A percentile compares a stretch with the other conserved stretches of the same genome.
Conservation (phyloP, 31 red algal genomes). For the Asparagopsis taxiformis region DNA sequence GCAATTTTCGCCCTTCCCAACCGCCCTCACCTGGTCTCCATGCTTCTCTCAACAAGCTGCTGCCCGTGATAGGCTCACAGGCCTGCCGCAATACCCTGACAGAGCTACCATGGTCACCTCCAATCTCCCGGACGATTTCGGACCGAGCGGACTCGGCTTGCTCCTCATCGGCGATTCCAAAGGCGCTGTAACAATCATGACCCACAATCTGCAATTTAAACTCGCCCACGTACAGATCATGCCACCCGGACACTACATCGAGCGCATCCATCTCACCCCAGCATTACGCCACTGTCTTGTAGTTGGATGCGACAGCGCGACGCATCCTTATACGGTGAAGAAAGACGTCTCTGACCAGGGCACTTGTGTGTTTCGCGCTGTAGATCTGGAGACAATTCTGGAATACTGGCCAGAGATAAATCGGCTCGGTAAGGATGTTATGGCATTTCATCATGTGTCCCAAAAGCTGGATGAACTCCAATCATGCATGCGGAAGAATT, state of each 20-base stretch:
- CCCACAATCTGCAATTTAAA: constrained; percentile 27
- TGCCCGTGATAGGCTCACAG: too few species aligned
- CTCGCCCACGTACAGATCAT: constrained; percentile 18
- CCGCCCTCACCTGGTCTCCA: constrained; percentile 18
- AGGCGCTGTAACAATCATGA: constrained; percentile 22
- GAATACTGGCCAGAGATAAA: constrained; percentile 30
- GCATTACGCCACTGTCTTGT: not conserved
- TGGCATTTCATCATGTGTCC: not conserved
- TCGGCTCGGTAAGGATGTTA: constrained; percentile 25
- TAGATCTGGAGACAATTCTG: constrained; percentile 12
- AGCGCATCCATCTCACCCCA: constrained; percentile 4
- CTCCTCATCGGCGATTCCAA: constrained; percentile 27
- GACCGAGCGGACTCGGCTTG: too few species aligned
- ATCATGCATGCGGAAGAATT: constrained; percentile 10
- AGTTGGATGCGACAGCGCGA: not conserved
- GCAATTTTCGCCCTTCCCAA: not conserved
- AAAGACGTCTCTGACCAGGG: not conserved
- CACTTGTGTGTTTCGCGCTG: constrained; percentile 15
- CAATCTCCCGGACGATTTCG: too few species aligned
- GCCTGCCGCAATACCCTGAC: too few species aligned
- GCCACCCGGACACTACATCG: constrained; percentile 6
- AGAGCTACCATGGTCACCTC: too few species aligned
- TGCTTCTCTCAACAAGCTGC: not conserved
- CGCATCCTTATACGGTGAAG: not conserved
- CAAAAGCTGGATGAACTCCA: not conserved